Conservation (phyloP, 768 basidiomycete genomes). For the Collybia sordida region DNA sequence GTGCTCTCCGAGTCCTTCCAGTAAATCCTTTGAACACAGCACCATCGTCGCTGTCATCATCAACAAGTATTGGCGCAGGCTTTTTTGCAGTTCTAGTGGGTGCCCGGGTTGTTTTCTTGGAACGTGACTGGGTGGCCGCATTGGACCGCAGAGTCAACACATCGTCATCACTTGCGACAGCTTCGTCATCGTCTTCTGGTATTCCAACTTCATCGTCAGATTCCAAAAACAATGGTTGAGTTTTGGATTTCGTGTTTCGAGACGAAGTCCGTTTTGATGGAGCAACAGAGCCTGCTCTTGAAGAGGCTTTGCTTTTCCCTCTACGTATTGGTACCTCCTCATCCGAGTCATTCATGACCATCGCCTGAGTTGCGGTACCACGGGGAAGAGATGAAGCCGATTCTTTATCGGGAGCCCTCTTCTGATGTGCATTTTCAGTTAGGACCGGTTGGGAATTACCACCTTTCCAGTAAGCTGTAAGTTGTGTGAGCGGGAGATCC, state of each 20-base stretch:
- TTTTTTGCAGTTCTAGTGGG: slow-evolving; percentile 27
- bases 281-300: slow-evolving; percentile 22
- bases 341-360: slow-evolving; percentile 40
- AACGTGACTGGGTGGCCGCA: slow-evolving; percentile 15
- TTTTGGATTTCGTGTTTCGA: slow-evolving; percentile 28
- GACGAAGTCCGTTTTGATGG: slow-evolving; percentile 17
- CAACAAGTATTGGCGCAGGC: slow-evolving; percentile 39
- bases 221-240: slow-evolving; percentile 50
- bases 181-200: slow-evolving; percentile 21
- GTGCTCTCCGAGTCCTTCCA: slow-evolving; percentile 17
- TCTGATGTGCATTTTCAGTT: slow-evolving; percentile 17
- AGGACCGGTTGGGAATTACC: slow-evolving; percentile 21
- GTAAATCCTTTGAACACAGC: slow-evolving; percentile 68
- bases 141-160: slow-evolving; percentile 27
- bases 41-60: slow-evolving; percentile 73
- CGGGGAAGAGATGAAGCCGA: slow-evolving; percentile 16
- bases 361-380: slow-evolving; percentile 19
- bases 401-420: slow-evolving; percentile 11
- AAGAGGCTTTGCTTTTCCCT: slow-evolving; percentile 25
- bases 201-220: slow-evolving; percentile 34
- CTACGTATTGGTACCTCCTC: slow-evolving; percentile 26
- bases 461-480: slow-evolving; percentile 59
- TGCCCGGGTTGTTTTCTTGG: slow-evolving; percentile 19
- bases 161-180: slow-evolving; percentile 15
- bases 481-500: slow-evolving; percentile 3